A percentile compares a stretch with the other conserved stretches of the same genome.
These are phyloP conservation scores for Calonectria ilicicola DNA, from an alignment of 2,329 filamentous ascomycete species.

Conservation along the genomic window DNA sequence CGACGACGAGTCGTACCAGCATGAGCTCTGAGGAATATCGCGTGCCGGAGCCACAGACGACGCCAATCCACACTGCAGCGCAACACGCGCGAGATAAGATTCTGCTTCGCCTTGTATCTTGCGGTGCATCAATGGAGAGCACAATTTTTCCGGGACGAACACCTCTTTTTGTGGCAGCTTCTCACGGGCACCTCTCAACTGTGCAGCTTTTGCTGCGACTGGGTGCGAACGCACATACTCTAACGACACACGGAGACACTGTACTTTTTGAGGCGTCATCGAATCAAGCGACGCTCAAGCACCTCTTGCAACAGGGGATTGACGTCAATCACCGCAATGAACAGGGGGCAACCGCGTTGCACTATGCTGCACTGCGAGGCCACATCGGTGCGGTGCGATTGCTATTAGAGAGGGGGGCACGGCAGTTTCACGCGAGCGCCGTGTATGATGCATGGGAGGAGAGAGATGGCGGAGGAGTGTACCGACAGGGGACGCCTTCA, in stretches of 20 bases:
- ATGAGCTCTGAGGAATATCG: slow-evolving; percentile 32
- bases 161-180: slow-evolving; percentile 39
- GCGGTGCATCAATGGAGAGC: slow-evolving; percentile 40
- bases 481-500: slow-evolving; percentile 44
- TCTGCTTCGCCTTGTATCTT: slow-evolving; percentile 38
- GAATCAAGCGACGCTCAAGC: slow-evolving; percentile 41
- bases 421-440: slow-evolving; percentile 42
- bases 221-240: slow-evolving; percentile 37
- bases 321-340: slow-evolving; percentile 44
- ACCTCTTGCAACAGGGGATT: slow-evolving; percentile 40
- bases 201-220: slow-evolving; percentile 41
- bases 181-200: slow-evolving; percentile 42
- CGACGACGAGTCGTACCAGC: slow-evolving; percentile 18
- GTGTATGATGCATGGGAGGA: slow-evolving; percentile 45
- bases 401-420: slow-evolving; percentile 41
- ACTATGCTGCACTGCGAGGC: slow-evolving; percentile 43
- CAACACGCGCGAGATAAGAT: slow-evolving; percentile 44
- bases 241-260: slow-evolving; percentile 43
- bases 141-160: slow-evolving; percentile 44
- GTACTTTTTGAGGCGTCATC: slow-evolving; percentile 42
- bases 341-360: slow-evolving; percentile 42
- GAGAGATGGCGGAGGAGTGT: slow-evolving; percentile 37
- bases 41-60: slow-evolving; percentile 41
- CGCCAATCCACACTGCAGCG: slow-evolving; percentile 41
- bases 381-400: slow-evolving; percentile 38